phyloP scores from a whole-genome alignment of 495 filamentous ascomycete genomes.

The Podospora pseudopauciseta region DNA sequence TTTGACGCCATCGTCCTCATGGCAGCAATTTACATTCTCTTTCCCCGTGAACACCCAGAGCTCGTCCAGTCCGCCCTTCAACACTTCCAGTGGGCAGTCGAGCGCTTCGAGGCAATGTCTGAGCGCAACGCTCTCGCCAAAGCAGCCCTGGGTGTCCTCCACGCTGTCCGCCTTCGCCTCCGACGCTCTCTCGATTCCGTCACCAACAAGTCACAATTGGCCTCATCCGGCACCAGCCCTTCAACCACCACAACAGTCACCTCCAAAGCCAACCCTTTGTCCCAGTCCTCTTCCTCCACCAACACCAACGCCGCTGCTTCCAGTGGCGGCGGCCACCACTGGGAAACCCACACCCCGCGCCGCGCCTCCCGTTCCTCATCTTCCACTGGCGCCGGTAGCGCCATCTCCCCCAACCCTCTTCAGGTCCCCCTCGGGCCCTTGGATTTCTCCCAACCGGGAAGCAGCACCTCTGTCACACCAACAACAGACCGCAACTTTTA shows the following conservation, averaged over 20 bases:
- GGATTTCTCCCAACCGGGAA: neutral
- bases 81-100: conserved; percentile 52
- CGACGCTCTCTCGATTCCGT: conserved; percentile 39
- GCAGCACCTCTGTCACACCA: neutral
- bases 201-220: neutral
- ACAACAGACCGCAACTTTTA: neutral
- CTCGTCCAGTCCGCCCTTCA: conserved; percentile 42
- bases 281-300: neutral
- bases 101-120: conserved; percentile 51
- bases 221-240: neutral
- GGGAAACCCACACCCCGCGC: neutral
- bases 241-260: neutral
- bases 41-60: conserved; percentile 46
- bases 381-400: neutral
- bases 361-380: neutral
- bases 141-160: conserved; percentile 50
- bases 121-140: conserved; percentile 49
- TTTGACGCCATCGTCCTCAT: conserved; percentile 62
- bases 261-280: neutral
- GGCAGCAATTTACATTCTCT: conserved; percentile 55
- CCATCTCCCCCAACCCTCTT: neutral
- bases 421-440: neutral
- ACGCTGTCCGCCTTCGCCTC: conserved; percentile 44
- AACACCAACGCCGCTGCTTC: neutral
- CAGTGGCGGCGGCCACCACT: neutral